phyloP scores from a whole-genome alignment of 106 monocot species.

The Platanthera zijinensis region DNA sequence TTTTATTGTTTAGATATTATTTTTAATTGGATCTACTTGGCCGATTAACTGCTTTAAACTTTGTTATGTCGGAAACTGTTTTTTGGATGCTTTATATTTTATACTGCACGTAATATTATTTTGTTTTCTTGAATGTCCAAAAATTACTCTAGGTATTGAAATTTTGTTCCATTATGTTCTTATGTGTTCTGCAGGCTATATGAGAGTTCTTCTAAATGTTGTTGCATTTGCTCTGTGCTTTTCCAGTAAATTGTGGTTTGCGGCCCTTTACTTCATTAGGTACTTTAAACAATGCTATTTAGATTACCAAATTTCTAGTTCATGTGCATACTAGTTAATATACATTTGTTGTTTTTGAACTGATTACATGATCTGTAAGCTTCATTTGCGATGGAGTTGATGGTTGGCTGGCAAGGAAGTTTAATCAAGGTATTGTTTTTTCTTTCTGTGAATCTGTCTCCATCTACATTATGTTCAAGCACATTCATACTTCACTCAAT shows the following conservation, averaged over 20 bases:
- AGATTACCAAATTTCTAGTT: background rate
- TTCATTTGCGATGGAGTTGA: constrained; percentile 82
- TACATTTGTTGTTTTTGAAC: constrained; percentile 1
- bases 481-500: background rate
- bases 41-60: background rate
- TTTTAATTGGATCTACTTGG: background rate
- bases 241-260: constrained; percentile 68
- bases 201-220: constrained; percentile 23
- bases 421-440: constrained; percentile 73
- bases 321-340: background rate
- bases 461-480: background rate
- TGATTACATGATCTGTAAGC: constrained; percentile 28
- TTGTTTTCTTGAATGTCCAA: background rate
- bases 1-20: background rate
- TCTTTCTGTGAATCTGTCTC: background rate
- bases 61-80: background rate
- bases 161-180: background rate
- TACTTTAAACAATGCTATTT: constrained; percentile 4
- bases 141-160: background rate
- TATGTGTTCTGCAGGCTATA: constrained; percentile 12
- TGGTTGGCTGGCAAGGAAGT: constrained; percentile 89
- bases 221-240: constrained; percentile 71
- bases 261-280: constrained; percentile 81
- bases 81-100: constrained; percentile 1
- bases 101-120: background rate